Base-by-base conservation (phyloP, 1,139 yeast genomes). In the Pichia inconspicua region DNA sequence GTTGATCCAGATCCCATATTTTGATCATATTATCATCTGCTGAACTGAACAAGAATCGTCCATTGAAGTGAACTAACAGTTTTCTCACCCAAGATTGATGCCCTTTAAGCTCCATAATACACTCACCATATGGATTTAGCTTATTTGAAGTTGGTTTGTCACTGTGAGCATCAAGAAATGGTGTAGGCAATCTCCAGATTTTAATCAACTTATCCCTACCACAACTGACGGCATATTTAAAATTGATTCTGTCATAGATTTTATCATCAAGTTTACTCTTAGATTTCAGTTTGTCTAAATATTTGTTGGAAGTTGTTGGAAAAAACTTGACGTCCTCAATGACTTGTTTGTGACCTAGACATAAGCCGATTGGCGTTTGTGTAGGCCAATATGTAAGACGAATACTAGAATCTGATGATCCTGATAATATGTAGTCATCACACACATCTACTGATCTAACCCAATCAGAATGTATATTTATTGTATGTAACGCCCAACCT, bases 11-110 rank as follows among this genome's bases (percentile, higher is more conserved):
- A 63, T 89, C 95, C 97, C 97, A 90, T 30, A 87, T 68, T 52
- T 81, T 75, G 37, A 90, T 75, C 2, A 80, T 70, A 55, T 82
- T 81, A 64, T 90, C 97, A 64, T 90, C 96, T 27, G 92, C 75
- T 15, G 85, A 84, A 49, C 89, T 80, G 41, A 85, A 71, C 25
- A 90, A 64, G 56, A 75, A 80, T 47, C 78, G 72, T 0, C 95
- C 95, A 56, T 77, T 80, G 1, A 95, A 95, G 63, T 87, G 96
- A 44, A 86, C 69, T 10, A 70, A 71, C 17, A 88, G 60, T 11
- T 81, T 75, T 53, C 85, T 78, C 1, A 90, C 85, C 97, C 97
- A 90, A 17, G 95, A 86, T 49, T 81, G 80, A 65, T 90, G 97
- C 1, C 95, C 97, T 14, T 51, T 52, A 10, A 56, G 43, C 65